Evolutionary conservation across 78 protist species (phyloP).

Genomic region (Guillardia theta): DNA sequence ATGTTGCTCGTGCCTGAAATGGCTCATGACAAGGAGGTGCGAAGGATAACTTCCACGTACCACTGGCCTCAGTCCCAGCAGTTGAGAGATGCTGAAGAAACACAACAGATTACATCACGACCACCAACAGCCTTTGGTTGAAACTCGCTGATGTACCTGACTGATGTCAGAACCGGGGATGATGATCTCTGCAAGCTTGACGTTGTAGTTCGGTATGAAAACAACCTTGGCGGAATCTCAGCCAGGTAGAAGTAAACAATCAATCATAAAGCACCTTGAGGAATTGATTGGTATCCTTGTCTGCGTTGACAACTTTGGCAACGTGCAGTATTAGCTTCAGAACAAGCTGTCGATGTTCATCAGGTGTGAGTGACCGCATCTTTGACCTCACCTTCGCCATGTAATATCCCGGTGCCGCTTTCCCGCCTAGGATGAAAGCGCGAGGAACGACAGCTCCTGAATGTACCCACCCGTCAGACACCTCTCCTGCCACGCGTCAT

Average conservation of each 20-base stretch:
- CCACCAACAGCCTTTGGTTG: too few relatives aligned
- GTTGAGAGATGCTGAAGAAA: conserved; percentile 60
- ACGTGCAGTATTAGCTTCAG: conserved; percentile 53
- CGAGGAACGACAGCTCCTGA: conserved; percentile 72
- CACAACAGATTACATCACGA: too few relatives aligned
- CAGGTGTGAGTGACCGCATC: conserved; percentile 81
- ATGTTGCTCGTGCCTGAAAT: not conserved
- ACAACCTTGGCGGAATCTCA: conserved; percentile 48
- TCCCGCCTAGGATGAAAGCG: conserved; percentile 61
- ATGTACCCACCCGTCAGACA: too few relatives aligned
- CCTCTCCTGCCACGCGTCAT: too few relatives aligned
- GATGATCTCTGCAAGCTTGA: conserved; percentile 57
- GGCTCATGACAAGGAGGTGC: too few relatives aligned
- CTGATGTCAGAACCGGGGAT: not conserved
- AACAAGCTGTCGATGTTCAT: not conserved
- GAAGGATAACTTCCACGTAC: conserved; percentile 62
- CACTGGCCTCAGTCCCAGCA: conserved; percentile 59
- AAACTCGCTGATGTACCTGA: too few relatives aligned
- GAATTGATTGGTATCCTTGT: conserved; percentile 61
- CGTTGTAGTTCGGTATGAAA: conserved; percentile 89
- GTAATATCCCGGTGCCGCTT: conserved; percentile 57
- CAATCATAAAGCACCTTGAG: conserved; percentile 75
- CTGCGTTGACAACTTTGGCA: conserved; percentile 85
- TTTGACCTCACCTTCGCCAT: conserved; percentile 89
- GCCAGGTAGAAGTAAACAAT: not conserved